Evolutionary conservation across 495 filamentous ascomycete species (phyloP), one percentile per base, ranked within the genome.

Genomic region (Terfezia claveryi): DNA sequence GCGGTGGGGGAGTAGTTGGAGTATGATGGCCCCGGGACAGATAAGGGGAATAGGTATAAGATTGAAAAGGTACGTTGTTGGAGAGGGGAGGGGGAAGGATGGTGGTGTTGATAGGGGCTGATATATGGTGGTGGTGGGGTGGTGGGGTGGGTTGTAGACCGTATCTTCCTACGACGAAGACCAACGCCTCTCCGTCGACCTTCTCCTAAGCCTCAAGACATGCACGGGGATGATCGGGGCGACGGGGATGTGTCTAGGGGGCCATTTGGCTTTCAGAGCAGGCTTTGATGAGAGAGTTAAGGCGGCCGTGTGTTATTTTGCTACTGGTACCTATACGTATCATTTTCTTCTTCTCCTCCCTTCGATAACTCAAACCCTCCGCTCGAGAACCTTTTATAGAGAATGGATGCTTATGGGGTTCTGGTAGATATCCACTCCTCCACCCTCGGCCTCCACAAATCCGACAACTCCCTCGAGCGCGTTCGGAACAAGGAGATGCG

Each of bases 161-260:
- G 69, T 94, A 23, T 72, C 80, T 37, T 87, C 85, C 37, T 96
- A 96, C 66, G 88, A 94, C 58, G 87, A 84, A 68, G 89, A 96
- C 66, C 77, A 83, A 23, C 73, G 68, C 23, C 71, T 85, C 44
- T 71, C 76, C n/a, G 80, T 96, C 52, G 77, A 83, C 66, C 70
- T 77, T 56, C 79, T 96, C 7, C 69, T 92, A 46, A 74, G 74
- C 12, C 74, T 93, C 10, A 71, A 74, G 8, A 93, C 85, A 20
- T 94, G 88, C 67, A 93, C 80, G 23, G 87, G 89, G 37, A 76
- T 77, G 10, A 78, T 96, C 54, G 89, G 89, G 46, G 72, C 83
- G 2, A 93, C 87, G 8, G 89, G 89, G 37, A 96, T 96, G 89
- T 94, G 89, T 67, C 78, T 96, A 4, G 89, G 89, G 53, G 89